Evolutionary conservation across 495 filamentous ascomycete species (phyloP).

Genomic region (Amniculicola lignicola): DNA sequence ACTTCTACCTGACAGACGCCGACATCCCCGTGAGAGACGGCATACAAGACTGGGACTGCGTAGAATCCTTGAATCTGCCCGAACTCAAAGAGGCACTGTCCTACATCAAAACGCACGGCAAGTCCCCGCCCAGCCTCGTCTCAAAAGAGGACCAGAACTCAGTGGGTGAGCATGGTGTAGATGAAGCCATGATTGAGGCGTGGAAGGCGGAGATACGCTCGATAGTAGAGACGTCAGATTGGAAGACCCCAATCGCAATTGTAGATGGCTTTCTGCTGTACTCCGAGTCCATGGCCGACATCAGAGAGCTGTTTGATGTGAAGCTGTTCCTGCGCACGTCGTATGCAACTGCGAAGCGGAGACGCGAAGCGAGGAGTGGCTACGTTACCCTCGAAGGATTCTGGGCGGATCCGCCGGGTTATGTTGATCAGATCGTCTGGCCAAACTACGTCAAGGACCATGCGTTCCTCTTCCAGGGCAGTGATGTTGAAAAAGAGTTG

Average conservation of each 20-base stretch:
- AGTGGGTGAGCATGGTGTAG: slow-evolving; percentile 49
- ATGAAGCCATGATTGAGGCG: slow-evolving; percentile 42
- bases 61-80: slow-evolving; percentile 64
- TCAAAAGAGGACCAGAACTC: slow-evolving; percentile 78
- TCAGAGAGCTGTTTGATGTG: slow-evolving; percentile 63
- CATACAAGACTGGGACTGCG: slow-evolving; percentile 84
- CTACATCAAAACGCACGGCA: slow-evolving; percentile 64
- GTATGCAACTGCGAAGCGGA: slow-evolving; percentile 56
- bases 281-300: slow-evolving; percentile 35
- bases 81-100: slow-evolving; percentile 58
- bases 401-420: slow-evolving; percentile 90
- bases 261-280: slow-evolving; percentile 87
- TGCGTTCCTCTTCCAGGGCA: slow-evolving; percentile 65
- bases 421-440: slow-evolving; percentile 95
- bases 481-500: slow-evolving; percentile 56
- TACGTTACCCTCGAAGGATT: slow-evolving; percentile 88
- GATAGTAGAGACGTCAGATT: slow-evolving; percentile 15
- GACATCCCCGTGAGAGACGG: slow-evolving; percentile 57
- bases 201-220: slow-evolving; percentile 37
- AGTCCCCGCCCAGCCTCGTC: slow-evolving; percentile 58
- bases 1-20: slow-evolving; percentile 81
- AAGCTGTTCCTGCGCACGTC: slow-evolving; percentile 70
- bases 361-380: slow-evolving; percentile 70
- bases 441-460: slow-evolving; percentile 83
- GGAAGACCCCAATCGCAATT: slow-evolving; percentile 48